Conservation (phyloP, 1,284 basidiomycete species). For the Trametes polyzona region DNA sequence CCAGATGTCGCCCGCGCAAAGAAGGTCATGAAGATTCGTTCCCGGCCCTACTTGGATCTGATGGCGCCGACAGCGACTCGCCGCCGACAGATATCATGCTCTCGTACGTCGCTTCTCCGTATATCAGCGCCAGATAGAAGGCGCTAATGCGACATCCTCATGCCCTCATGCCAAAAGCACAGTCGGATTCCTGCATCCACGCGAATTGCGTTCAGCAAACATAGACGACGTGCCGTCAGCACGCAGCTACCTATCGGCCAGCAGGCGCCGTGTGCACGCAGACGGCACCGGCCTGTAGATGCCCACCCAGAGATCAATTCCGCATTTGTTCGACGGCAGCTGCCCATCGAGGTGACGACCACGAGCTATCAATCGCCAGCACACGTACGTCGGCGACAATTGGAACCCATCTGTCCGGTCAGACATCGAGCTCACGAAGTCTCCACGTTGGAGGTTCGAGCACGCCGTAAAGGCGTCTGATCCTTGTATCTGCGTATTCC, state of each 20-base stretch:
- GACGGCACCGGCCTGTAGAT: background rate
- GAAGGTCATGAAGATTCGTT: constrained; percentile 7
- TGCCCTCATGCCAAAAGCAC: background rate
- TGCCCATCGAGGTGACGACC: background rate
- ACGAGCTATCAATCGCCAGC: constrained; percentile 2
- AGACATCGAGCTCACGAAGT: background rate
- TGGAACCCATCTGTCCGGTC: background rate
- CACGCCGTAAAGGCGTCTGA: constrained; percentile 23
- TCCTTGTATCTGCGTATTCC: constrained; percentile 9
- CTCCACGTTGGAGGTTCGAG: background rate
- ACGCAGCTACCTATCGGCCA: background rate
- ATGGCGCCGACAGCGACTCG: constrained; percentile 7
- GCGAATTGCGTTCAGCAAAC: background rate
- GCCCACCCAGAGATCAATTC: background rate
- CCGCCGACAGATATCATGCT: constrained; percentile 13
- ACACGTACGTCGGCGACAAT: background rate
- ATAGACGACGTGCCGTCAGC: background rate
- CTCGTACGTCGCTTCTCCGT: constrained; percentile 8
- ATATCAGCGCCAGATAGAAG: constrained; percentile 12
- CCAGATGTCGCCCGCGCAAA: background rate
- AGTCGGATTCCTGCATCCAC: background rate
- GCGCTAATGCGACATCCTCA: background rate
- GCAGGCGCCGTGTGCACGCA: background rate
- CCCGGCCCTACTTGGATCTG: constrained; percentile 4
- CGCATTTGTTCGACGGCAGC: background rate